These are phyloP conservation scores for Gyrodon lividus DNA, from an alignment of 768 basidiomycete genomes.

Conservation along the genomic window DNA sequence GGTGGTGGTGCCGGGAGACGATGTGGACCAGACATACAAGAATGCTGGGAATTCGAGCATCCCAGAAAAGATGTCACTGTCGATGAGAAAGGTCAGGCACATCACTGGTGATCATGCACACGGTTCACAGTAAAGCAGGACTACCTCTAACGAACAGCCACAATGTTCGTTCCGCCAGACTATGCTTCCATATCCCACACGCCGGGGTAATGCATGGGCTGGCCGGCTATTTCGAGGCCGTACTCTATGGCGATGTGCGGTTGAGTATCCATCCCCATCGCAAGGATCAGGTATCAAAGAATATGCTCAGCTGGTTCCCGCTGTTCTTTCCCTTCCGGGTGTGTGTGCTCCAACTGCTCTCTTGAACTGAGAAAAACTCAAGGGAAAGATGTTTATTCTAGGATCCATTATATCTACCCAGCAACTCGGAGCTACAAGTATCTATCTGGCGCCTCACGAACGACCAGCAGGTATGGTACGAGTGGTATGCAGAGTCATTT, in stretches of 20 bases:
- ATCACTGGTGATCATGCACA: not conserved
- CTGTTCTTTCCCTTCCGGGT: constrained; percentile 94
- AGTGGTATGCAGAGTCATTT: constrained; percentile 96
- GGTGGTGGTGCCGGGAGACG: constrained; percentile 58
- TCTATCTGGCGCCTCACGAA: constrained; percentile 94
- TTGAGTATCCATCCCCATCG: constrained; percentile 92
- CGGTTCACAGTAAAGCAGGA: constrained; percentile 45
- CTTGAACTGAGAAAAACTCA: not conserved
- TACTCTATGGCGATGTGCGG: constrained; percentile 86
- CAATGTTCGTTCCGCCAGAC: constrained; percentile 83
- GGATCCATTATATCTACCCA: constrained; percentile 93
- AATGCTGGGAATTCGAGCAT: constrained; percentile 98
- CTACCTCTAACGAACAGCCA: constrained; percentile 94
- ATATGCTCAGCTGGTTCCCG: constrained; percentile 99
- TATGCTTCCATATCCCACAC: constrained; percentile 91
- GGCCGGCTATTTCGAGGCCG: constrained; percentile 96
- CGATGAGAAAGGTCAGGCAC: constrained; percentile 60
- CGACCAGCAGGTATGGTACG: constrained; percentile 93
- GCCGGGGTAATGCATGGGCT: constrained; percentile 92
- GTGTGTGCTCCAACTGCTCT: constrained; percentile 21
- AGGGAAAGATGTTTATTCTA: constrained; percentile 29
- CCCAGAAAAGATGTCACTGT: constrained; percentile 78
- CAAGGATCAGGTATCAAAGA: constrained; percentile 82
- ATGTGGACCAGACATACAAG: constrained; percentile 84
- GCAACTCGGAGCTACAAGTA: constrained; percentile 88